phyloP scores from a whole-genome alignment of 176 grass and related monocot genomes.

The Coix lacrymajobi region DNA sequence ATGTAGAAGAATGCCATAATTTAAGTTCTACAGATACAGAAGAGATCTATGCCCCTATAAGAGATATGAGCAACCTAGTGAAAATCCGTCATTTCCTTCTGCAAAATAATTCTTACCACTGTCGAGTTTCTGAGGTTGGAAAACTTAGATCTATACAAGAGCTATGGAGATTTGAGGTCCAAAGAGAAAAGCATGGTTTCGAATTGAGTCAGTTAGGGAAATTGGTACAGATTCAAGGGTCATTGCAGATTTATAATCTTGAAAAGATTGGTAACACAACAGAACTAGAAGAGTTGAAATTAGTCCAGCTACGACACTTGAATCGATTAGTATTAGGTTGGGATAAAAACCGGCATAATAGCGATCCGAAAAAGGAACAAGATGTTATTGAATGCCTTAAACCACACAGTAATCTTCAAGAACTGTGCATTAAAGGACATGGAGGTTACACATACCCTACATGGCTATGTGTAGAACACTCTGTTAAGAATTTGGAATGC shows the following conservation, averaged over 20 bases:
- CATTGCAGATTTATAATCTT: neutral
- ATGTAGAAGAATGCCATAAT: neutral
- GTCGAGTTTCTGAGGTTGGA: no score
- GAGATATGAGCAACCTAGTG: neutral
- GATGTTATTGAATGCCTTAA: neutral
- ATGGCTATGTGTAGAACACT: no score
- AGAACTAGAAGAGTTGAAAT: neutral
- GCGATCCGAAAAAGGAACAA: accelerated
- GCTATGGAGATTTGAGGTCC: neutral
- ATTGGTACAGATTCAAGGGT: neutral
- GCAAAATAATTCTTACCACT: neutral
- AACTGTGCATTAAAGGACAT: no score
- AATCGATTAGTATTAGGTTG: accelerated
- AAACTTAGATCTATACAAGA: neutral
- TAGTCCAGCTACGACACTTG: neutral
- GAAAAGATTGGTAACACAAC: neutral
- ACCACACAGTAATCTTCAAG: neutral
- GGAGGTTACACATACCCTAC: no score
- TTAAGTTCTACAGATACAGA: neutral
- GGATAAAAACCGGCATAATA: accelerated
- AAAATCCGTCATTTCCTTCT: neutral
- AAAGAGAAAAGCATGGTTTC: neutral
- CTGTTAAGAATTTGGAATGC: no score
- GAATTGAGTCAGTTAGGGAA: neutral
- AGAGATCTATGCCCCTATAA: no score